Evolutionary conservation across 441 rosid genomes (phyloP).

Genomic region (Lagerstroemia fauriei): DNA sequence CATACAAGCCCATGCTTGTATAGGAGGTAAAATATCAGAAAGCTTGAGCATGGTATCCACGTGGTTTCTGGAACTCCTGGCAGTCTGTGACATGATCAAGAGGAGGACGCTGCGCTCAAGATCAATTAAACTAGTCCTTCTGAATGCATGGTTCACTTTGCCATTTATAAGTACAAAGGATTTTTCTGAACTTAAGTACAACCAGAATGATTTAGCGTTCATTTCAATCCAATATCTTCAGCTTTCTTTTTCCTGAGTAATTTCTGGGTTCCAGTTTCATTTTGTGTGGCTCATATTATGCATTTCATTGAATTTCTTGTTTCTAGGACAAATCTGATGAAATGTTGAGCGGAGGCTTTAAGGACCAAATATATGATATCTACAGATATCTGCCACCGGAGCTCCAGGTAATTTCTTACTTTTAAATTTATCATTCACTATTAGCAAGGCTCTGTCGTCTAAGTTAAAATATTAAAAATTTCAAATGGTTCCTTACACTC

Average conservation of each 20-base stretch:
- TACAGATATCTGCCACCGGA: slow-evolving; percentile 95
- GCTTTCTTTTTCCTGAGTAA: not conserved
- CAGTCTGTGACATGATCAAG: slow-evolving; percentile 96
- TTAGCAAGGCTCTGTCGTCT: not conserved
- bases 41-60: slow-evolving; percentile 84
- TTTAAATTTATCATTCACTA: not conserved
- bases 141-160: slow-evolving; percentile 31
- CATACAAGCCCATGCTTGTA: slow-evolving; percentile 78
- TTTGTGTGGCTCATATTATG: not conserved
- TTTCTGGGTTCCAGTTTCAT: not conserved
- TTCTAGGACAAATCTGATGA: slow-evolving; percentile 84
- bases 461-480: not conserved
- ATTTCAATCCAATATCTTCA: not conserved
- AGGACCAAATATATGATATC: slow-evolving; percentile 93
- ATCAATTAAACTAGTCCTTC: slow-evolving; percentile 78
- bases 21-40: slow-evolving; percentile 92
- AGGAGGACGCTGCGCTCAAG: slow-evolving; percentile 87
- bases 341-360: slow-evolving; percentile 97
- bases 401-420: slow-evolving; percentile 60
- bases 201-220: not conserved
- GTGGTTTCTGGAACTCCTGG: slow-evolving; percentile 98
- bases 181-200: not conserved
- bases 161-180: not conserved
- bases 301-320: not conserved
- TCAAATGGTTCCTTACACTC: too few relatives aligned